Percentiles rank a stretch among this genome's conserved stretches.
Evolutionary conservation across 2,329 filamentous ascomycete genomes (phyloP).

Genomic region (Phaeosphaeriaceae sp.): DNA sequence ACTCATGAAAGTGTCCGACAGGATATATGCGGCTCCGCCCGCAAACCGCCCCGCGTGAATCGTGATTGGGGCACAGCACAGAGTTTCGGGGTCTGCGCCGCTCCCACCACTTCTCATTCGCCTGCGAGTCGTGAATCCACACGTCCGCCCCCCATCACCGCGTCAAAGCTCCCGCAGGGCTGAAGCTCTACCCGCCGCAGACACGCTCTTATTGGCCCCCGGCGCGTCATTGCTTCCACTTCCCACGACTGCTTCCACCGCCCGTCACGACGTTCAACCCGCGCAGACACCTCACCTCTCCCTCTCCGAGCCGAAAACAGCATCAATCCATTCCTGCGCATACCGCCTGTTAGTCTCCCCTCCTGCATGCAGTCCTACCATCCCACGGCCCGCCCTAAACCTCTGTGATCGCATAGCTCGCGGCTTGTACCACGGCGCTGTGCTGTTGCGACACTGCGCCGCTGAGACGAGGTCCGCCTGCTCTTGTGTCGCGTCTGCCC

Average conservation of each 20-base stretch:
- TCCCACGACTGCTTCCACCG: slow-evolving; percentile 4
- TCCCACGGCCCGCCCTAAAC: slow-evolving; percentile 7
- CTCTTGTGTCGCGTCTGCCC: slow-evolving; percentile 1
- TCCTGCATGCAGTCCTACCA: slow-evolving; percentile 22
- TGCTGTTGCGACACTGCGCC: not conserved
- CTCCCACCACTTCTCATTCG: not conserved
- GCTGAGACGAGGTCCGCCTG: not conserved
- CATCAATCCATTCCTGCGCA: slow-evolving; percentile 13
- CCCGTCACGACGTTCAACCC: slow-evolving; percentile 16
- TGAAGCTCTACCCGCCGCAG: not conserved
- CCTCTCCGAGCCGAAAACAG: slow-evolving; percentile 14
- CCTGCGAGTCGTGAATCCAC: slow-evolving; percentile 4
- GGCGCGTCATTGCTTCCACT: slow-evolving; percentile 21
- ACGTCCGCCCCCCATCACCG: not conserved
- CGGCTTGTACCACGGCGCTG: not conserved
- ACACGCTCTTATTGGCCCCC: slow-evolving; percentile 20
- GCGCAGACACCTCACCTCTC: slow-evolving; percentile 6
- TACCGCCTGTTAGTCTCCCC: slow-evolving; percentile 14
- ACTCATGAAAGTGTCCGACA: not conserved
- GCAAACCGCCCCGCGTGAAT: not conserved
- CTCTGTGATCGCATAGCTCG: slow-evolving; percentile 2
- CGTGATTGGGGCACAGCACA: not conserved
- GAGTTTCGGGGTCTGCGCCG: not conserved
- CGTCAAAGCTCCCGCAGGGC: slow-evolving; percentile 7
- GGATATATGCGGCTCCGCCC: not conserved